A percentile compares a stretch with the other conserved stretches of the same genome.
These are phyloP conservation scores for Neophaeococcomyces aloes DNA, from an alignment of 2,329 filamentous ascomycete genomes.

Conservation along the genomic window DNA sequence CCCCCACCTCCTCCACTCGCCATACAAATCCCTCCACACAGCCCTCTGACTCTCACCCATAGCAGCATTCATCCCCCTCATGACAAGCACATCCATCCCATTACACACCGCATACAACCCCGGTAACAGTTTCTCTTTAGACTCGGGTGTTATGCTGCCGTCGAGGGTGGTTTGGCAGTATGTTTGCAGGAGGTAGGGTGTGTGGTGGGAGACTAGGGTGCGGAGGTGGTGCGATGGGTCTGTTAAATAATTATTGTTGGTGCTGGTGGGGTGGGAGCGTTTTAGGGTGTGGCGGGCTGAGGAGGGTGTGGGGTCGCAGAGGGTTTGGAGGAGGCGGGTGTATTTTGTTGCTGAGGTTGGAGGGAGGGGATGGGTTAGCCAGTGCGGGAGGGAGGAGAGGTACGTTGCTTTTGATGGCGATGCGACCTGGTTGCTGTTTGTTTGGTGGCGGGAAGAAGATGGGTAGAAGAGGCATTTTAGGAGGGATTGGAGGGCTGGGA, in stretches of 20 bases:
- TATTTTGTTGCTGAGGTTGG: constrained; percentile 37
- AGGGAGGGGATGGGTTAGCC: constrained; percentile 22
- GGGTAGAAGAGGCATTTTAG: constrained; percentile 46
- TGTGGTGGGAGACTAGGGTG: constrained; percentile 46
- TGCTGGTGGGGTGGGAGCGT: constrained; percentile 16
- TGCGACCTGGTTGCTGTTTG: constrained; percentile 11
- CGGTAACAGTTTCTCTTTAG: constrained; percentile 43
- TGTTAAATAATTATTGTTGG: constrained; percentile 30
- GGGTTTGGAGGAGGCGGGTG: constrained; percentile 46
- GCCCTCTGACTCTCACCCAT: constrained; percentile 43
- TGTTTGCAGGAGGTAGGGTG: constrained; percentile 47
- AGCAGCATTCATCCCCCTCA: constrained; percentile 42
- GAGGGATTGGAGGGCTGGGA: constrained; percentile 45
- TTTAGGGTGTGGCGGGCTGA: constrained; percentile 37
- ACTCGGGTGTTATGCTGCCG: constrained; percentile 38
- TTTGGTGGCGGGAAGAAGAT: constrained; percentile 28
- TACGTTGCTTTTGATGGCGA: constrained; percentile 7
- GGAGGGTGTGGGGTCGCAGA: constrained; percentile 52
- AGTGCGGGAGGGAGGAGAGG: constrained; percentile 18
- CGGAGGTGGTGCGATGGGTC: constrained; percentile 51
- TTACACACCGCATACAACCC: constrained; percentile 45
- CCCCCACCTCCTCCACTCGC: constrained; percentile 40
- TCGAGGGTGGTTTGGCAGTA: constrained; percentile 46
- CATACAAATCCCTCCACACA: constrained; percentile 44
- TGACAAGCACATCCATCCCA: constrained; percentile 40